A percentile compares a stretch with the other conserved stretches of the same genome.
phyloP scores from a whole-genome alignment of 345 rosid species.

The Geranium brycei region DNA sequence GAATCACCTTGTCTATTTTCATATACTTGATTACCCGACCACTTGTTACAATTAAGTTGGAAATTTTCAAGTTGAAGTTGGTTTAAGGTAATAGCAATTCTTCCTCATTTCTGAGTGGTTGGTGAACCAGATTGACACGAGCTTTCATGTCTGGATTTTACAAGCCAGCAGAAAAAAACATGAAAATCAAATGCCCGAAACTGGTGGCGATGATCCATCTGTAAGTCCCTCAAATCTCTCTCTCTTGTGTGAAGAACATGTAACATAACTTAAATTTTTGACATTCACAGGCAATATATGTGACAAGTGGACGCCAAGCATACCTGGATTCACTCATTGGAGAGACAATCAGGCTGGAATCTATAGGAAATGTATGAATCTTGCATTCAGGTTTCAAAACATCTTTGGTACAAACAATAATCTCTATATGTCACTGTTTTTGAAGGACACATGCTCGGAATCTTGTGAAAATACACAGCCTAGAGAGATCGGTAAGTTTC shows the following conservation, averaged over 20 bases:
- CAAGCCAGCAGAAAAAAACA: conserved; percentile 28
- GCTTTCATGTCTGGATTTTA: conserved; percentile 72
- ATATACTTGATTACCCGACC: no score
- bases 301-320: conserved; percentile 68
- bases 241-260: no score
- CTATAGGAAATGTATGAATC: conserved; percentile 30
- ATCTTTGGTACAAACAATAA: background rate
- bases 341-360: conserved; percentile 56
- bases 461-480: conserved; percentile 57
- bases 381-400: background rate
- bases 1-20: no score
- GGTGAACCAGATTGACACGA: conserved; percentile 46
- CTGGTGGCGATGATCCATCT: conserved; percentile 79
- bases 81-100: no score
- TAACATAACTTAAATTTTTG: no score
- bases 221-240: conserved; percentile 18
- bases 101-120: background rate
- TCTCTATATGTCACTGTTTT: background rate
- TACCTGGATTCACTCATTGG: conserved; percentile 62
- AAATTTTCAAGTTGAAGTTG: no score
- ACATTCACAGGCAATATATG: conserved; percentile 60
- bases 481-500: conserved; percentile 31
- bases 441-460: conserved; percentile 68
- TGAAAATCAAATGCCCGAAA: conserved; percentile 34
- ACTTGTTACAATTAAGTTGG: no score